These are phyloP conservation scores for Lyophyllum shimeji DNA, from an alignment of 768 basidiomycete species.

Conservation along the genomic window DNA sequence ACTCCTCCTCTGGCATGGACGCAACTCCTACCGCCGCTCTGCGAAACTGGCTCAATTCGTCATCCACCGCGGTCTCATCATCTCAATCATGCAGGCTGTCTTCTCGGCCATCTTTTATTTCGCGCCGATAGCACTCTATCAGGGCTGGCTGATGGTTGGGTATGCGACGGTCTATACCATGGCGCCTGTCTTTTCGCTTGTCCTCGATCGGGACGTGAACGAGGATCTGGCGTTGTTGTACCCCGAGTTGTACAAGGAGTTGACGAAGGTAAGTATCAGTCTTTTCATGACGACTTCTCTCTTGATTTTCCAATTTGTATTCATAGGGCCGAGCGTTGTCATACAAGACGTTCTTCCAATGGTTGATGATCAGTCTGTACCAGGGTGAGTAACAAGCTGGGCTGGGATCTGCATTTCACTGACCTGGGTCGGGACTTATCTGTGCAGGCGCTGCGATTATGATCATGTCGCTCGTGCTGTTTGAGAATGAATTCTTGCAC, in stretches of 20 bases:
- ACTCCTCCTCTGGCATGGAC: slow-evolving; percentile 96
- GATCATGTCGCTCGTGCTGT: slow-evolving; percentile 94
- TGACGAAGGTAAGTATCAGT: slow-evolving; percentile 76
- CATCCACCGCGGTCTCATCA: slow-evolving; percentile 95
- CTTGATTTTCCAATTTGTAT: slow-evolving; percentile 5
- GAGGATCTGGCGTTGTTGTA: slow-evolving; percentile 94
- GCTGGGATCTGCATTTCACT: not conserved
- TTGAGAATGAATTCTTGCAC: slow-evolving; percentile 96
- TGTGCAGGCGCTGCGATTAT: slow-evolving; percentile 89
- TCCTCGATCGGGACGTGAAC: slow-evolving; percentile 93
- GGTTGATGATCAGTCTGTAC: slow-evolving; percentile 97
- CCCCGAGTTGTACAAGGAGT: slow-evolving; percentile 96
- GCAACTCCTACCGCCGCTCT: slow-evolving; percentile 97
- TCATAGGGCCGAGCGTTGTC: slow-evolving; percentile 86
- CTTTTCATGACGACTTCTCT: not conserved
- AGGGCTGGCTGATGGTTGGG: slow-evolving; percentile 97
- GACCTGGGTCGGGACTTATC: not conserved
- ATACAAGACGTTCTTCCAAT: slow-evolving; percentile 98
- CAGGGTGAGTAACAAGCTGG: slow-evolving; percentile 60
- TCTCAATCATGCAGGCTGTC: slow-evolving; percentile 97
- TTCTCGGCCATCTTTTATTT: slow-evolving; percentile 93
- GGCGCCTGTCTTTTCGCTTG: slow-evolving; percentile 97
- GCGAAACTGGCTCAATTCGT: slow-evolving; percentile 99
- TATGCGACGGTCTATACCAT: slow-evolving; percentile 97
- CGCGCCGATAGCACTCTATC: slow-evolving; percentile 95